Base-by-base conservation (phyloP, 192 early-diverging fungal species). In the Radiomyces spectabilis region DNA sequence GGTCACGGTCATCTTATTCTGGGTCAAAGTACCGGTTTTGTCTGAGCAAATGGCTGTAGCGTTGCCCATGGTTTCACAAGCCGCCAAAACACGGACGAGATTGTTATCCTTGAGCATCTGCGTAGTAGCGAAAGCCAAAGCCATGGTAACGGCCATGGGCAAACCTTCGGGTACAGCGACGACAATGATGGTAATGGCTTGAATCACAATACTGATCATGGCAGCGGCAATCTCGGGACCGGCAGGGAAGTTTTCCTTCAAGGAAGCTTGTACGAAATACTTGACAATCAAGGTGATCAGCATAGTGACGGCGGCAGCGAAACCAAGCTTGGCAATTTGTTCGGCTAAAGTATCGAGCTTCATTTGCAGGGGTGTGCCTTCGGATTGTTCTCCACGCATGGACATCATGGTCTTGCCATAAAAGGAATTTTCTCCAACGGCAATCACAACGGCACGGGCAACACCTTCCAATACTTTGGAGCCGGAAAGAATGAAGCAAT, bases 301-400 rank as follows among this genome's bases (percentile, higher is more conserved):
- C 81, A 98, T 89, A 33, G 85, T 53, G n/a, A 88, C 53, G 9
- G 94, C 87, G 53, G 83, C 84, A 51, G 76, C 80, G 65, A 89
- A 78, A 38, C 93, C 95, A 64, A 93, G 82, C 71, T 94, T 94
- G 57, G 92, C 94, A 64, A 98, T 98, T 63, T 87, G 76, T 65
- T 98, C 91, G 8, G 94, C 93, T 21, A 98, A 75, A 31, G 74
- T 66, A 30, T 88, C 85, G n/a, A 98, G 82, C 72, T 97, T 96
- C 46, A 72, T 53, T 77, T 98, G 95, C 39, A 98, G 81, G 19
- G 95, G 95, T 27, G 95, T 98, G 49, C 81, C 87, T 50, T 91
- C 85, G 21, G 65, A 63, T 53, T 81, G 69, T 4, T 79, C 71
- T 27, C 76, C 73, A 50, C 85, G 82, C 75, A 98, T 82, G 1